Evolutionary conservation across 345 rosid genomes (phyloP), one percentile per base, ranked within the genome.

Genomic region (Trapa bicornis): DNA sequence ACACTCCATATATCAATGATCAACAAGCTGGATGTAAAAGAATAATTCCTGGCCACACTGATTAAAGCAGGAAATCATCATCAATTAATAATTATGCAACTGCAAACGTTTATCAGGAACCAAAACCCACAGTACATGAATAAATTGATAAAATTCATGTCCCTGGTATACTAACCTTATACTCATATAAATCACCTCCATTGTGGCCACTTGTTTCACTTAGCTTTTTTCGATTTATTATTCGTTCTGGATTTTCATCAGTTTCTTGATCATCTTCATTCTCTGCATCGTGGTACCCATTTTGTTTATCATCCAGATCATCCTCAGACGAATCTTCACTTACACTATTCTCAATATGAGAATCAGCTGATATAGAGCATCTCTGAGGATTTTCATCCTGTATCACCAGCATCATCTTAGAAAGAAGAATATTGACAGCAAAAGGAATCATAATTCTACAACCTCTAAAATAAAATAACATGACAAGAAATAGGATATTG

Each of bases 331-430:
- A 94, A 71, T 89, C 93, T 52, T 91, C 99, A 77, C 85, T 92
- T 64, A 83, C 95, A 80, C 95, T 91, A 75, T 89, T 89, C 71
- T 84, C 99, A 64, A 91, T 79, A 73, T 79, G 87, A 68, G 97
- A 94, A 73, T 89, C 95, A 8, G 95, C 95, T 45, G 97, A 91
- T 54, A 91, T 83, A 42, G 97, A 94, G 81, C 99, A 87, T 82
- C 97, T 87, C 68, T 87, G 95, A 66, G 91, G 84, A 80, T 82
- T 91, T 73, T 88, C 99, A 76, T 94, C 96, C 99, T 94, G 88
- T 72, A 32, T 6, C 32, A 58, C 60, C 9, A 17, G 35, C 9
- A 11, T 13, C 2, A 32, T 58, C 63, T 32, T 14, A 17, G 62
- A 8, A 4, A 57, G 37, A 57, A 22, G 37, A 57, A 57, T 1